Evolutionary conservation across 352 stramenopile species (phyloP), one percentile per base, ranked within the genome.

Genomic region (Phytophthora citrophthora): DNA sequence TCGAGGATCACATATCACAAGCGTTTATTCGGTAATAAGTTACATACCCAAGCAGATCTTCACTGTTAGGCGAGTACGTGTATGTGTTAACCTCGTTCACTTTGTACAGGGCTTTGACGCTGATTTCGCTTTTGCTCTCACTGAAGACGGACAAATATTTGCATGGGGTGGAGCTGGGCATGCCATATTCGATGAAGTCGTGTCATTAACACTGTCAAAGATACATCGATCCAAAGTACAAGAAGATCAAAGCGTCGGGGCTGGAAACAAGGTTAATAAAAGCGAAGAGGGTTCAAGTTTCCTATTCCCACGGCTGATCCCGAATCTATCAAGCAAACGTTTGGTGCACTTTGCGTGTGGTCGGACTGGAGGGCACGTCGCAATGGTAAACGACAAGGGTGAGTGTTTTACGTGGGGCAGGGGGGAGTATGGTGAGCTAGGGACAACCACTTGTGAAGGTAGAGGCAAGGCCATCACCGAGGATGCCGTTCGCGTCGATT

Each of bases 131-230:
- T 95, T 98, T 39, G 94, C 94, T 7, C 54, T 96, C 9, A 79
- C 87, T 2, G 78, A 88, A 20, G 79, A 91, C 9, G 88, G 81
- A 2, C 86, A 94, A 29, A 77, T 98, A 11, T 97, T 94, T 61
- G 70, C 72, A 10, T 98, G 94, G 93, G 94, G 94, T 15, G 94
- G 94, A 6, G 84, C 81, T 9, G 80, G 82, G 4, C 68, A 48
- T 52, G 64, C 77, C 9, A 50, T 86, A 4, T 76, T 81, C 15
- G 70, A 83, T 40, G 47, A 50, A 47, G 39, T n/a, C n/a, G n/a
- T n/a, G n/a, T n/a, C n/a, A n/a, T n/a, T n/a, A n/a, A n/a, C n/a
- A n/a, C 31, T 8, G 18, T 26, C 10, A 5, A 59, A 59, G 36
- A 2, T 26, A 27, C 8, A 23, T 20, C 29, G 24, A 52, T 23